Conservation (phyloP, 805 yeast genomes). For the Candida nanaspora region DNA sequence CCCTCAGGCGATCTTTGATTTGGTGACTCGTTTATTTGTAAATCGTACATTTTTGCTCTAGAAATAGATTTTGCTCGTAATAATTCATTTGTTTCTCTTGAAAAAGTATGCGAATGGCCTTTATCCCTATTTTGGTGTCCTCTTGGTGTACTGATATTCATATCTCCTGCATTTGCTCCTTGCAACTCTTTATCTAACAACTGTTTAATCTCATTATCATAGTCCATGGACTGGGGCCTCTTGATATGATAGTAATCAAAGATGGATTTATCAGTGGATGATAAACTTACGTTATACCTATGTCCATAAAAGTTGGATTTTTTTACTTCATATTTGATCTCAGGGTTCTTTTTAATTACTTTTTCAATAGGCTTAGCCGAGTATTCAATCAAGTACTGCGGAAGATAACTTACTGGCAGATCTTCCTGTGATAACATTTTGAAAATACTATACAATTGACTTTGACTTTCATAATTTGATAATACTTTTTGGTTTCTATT, state of each 20-base stretch:
- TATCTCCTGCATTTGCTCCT: too few species aligned
- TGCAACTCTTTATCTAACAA: too few species aligned
- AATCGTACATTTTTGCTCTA: background rate
- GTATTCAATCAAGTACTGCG: constrained; percentile 14
- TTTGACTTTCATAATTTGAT: constrained; percentile 4
- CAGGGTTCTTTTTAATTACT: constrained; percentile 15
- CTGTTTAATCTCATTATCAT: too few species aligned
- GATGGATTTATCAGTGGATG: constrained; percentile 9
- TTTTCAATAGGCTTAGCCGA: constrained; percentile 7
- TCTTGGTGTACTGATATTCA: too few species aligned
- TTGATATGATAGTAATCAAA: background rate
- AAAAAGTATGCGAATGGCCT: too few species aligned
- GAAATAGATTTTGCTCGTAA: background rate
- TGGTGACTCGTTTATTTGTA: background rate
- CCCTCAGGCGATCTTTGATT: too few species aligned
- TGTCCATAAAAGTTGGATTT: constrained; percentile 4
- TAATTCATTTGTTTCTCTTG: background rate
- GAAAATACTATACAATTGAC: constrained; percentile 10
- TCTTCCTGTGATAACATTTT: constrained; percentile 9
- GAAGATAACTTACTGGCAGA: constrained; percentile 5
- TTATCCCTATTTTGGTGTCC: too few species aligned
- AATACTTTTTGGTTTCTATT: background rate
- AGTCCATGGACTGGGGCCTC: background rate
- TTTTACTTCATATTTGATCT: constrained; percentile 12
- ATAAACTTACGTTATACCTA: constrained; percentile 7